phyloP scores from a whole-genome alignment of 164 flowering plant species.

The Platanus orientalis region DNA sequence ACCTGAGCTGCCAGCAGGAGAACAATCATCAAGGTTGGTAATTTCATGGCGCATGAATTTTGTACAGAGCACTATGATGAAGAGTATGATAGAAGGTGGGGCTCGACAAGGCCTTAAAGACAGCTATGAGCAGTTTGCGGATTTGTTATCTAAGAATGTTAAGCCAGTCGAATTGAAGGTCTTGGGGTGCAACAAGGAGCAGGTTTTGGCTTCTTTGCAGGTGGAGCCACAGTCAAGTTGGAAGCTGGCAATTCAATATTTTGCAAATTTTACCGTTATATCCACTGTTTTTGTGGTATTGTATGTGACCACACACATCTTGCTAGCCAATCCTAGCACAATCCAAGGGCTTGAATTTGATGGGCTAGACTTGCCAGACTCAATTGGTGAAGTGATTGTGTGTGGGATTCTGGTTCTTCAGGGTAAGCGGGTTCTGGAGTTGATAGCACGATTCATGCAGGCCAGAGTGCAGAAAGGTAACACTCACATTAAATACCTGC shows the following conservation, averaged over 20 bases:
- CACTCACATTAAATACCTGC: neutral
- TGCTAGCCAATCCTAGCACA: constrained; percentile 51
- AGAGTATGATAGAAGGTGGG: constrained; percentile 89
- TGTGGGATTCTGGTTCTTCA: constrained; percentile 78
- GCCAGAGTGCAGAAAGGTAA: constrained; percentile 83
- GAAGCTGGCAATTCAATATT: constrained; percentile 75
- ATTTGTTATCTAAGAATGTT: constrained; percentile 47
- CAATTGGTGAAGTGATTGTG: constrained; percentile 83
- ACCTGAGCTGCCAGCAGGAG: constrained; percentile 76
- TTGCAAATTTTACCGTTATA: constrained; percentile 70
- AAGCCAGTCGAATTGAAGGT: constrained; percentile 60
- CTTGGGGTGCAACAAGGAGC: constrained; percentile 62
- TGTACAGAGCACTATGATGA: constrained; percentile 92
- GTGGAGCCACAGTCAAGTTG: constrained; percentile 70
- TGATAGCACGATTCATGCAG: constrained; percentile 80
- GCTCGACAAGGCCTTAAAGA: constrained; percentile 84
- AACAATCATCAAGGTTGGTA: constrained; percentile 62
- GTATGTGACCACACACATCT: constrained; percentile 64
- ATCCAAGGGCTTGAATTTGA: constrained; percentile 90
- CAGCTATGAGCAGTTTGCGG: constrained; percentile 55
- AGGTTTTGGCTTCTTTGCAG: constrained; percentile 73
- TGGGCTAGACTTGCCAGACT: constrained; percentile 95
- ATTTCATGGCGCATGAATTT: constrained; percentile 92
- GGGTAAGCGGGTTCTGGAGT: constrained; percentile 56
- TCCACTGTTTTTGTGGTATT: constrained; percentile 62